Conservation (phyloP, 1,139 yeast species). For the Kodamaea alishanica region DNA sequence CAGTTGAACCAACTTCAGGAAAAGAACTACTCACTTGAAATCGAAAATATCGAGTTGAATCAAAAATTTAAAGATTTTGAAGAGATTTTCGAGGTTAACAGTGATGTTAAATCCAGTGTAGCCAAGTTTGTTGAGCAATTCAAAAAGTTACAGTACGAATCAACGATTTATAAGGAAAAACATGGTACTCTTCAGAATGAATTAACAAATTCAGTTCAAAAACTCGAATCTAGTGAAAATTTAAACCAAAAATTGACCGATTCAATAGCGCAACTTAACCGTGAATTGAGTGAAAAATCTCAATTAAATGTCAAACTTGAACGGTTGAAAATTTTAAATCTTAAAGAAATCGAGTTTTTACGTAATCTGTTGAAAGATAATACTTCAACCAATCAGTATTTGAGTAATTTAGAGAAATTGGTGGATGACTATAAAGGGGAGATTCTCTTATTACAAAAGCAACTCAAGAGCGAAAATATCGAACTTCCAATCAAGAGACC, state of each 20-base stretch:
- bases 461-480: slow-evolving; percentile 7
- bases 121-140: slow-evolving; percentile 30
- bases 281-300: slow-evolving; percentile 25
- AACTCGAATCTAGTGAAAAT: too few relatives aligned
- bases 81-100: slow-evolving; percentile 13
- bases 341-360: slow-evolving; percentile 59
- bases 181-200: slow-evolving; percentile 25
- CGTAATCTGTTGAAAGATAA: slow-evolving; percentile 39
- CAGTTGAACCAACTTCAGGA: slow-evolving; percentile 44
- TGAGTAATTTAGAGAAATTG: slow-evolving; percentile 45
- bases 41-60: slow-evolving; percentile 49
- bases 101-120: slow-evolving; percentile 22
- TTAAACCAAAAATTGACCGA: too few relatives aligned
- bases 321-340: slow-evolving; percentile 50
- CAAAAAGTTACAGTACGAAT: slow-evolving; percentile 36
- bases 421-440: slow-evolving; percentile 59
- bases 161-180: slow-evolving; percentile 37
- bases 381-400: slow-evolving; percentile 30
- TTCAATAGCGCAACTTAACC: slow-evolving; percentile 18
- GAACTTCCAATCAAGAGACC: slow-evolving; percentile 21
- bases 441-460: slow-evolving; percentile 40
- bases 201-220: slow-evolving; percentile 14
- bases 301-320: slow-evolving; percentile 36
- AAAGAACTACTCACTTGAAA: slow-evolving; percentile 47
- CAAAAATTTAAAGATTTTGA: slow-evolving; percentile 35